These are phyloP conservation scores for Ailanthus altissimus DNA, from an alignment of 345 rosid genomes.

Conservation along the genomic window DNA sequence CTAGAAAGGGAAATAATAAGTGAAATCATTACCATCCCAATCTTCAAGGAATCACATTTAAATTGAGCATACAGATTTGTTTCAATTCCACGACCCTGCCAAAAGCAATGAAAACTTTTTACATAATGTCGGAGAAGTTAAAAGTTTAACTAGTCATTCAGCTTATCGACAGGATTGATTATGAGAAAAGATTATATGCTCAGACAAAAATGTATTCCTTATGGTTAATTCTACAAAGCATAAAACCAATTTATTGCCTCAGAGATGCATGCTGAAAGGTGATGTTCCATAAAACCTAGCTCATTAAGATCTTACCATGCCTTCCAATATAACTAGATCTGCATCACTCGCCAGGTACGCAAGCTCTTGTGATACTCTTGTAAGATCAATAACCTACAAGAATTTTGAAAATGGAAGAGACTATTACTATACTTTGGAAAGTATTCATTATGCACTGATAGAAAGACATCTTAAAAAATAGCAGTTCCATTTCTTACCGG, in stretches of 20 bases:
- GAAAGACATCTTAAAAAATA: neutral
- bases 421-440: neutral
- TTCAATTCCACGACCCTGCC: constrained; percentile 98
- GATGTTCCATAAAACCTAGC: no score
- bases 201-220: neutral
- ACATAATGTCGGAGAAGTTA: neutral
- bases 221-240: neutral
- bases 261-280: no score
- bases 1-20: neutral
- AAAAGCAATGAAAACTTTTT: constrained; percentile 19
- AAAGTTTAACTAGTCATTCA: constrained; percentile 10
- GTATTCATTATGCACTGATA: neutral
- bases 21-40: constrained; percentile 74
- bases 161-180: neutral
- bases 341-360: constrained; percentile 85
- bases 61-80: constrained; percentile 96
- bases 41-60: constrained; percentile 94
- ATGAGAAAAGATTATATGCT: neutral
- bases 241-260: neutral
- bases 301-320: constrained; percentile 70
- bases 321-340: constrained; percentile 92
- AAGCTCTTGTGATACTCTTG: constrained; percentile 84
- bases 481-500: constrained; percentile 61
- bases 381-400: constrained; percentile 91
- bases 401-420: constrained; percentile 5